A percentile compares a stretch with the other conserved stretches of the same genome.
Conservation (phyloP, 768 basidiomycete genomes). For the Baorangia bicolor region DNA sequence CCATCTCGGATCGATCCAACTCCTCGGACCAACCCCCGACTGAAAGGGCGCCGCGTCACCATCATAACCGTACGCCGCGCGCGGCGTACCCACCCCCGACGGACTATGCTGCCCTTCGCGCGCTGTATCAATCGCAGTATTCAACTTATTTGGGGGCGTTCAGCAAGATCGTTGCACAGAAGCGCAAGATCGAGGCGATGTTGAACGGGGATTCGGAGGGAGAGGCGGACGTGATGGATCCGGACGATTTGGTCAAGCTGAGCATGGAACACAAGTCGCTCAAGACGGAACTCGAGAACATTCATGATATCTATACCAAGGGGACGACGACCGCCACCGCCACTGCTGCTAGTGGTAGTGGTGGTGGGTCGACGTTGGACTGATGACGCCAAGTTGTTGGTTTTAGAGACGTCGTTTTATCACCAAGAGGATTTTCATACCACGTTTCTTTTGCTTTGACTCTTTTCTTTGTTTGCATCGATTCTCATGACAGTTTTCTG, state of each 20-base stretch:
- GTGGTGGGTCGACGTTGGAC: slow-evolving; percentile 10
- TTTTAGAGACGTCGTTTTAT: not conserved
- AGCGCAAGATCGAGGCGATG: slow-evolving; percentile 51
- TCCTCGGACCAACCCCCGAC: slow-evolving; percentile 18
- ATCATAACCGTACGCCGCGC: slow-evolving; percentile 31
- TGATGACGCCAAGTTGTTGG: not conserved
- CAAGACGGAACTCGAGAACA: slow-evolving; percentile 53
- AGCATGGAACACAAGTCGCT: slow-evolving; percentile 44
- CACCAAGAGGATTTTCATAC: not conserved
- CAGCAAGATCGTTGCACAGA: slow-evolving; percentile 48
- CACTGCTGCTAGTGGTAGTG: not conserved
- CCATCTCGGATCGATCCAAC: slow-evolving; percentile 23
- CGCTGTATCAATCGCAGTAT: slow-evolving; percentile 53
- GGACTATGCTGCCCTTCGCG: slow-evolving; percentile 52
- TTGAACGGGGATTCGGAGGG: slow-evolving; percentile 54
- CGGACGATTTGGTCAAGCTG: slow-evolving; percentile 50
- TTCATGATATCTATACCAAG: slow-evolving; percentile 40
- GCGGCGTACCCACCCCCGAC: slow-evolving; percentile 38
- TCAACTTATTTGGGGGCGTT: slow-evolving; percentile 49
- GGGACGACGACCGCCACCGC: not conserved
- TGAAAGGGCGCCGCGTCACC: slow-evolving; percentile 19
- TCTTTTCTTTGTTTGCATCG: not conserved
- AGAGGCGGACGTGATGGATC: slow-evolving; percentile 52
- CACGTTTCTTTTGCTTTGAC: not conserved
- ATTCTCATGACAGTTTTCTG: not conserved